phyloP scores from a whole-genome alignment of 768 basidiomycete species.

The Pulveroboletus sp. region DNA sequence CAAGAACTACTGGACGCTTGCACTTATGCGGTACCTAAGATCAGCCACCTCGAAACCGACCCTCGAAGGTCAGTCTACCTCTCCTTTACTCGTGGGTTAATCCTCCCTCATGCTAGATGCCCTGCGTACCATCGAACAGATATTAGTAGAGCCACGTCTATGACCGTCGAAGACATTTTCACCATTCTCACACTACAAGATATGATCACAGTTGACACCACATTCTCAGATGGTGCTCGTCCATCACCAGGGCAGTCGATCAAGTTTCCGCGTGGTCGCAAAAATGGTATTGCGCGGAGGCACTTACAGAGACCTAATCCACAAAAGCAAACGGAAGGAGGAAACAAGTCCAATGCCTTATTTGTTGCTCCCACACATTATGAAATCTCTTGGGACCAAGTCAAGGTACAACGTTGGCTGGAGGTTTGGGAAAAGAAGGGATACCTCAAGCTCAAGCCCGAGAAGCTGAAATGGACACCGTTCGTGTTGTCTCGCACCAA shows the following conservation, averaged over 20 bases:
- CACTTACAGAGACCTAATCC: conserved; percentile 52
- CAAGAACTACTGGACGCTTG: conserved; percentile 88
- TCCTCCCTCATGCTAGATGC: conserved; percentile 17
- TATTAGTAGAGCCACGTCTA: conserved; percentile 79
- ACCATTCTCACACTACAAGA: conserved; percentile 64
- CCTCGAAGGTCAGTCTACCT: conserved; percentile 61
- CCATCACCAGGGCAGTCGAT: conserved; percentile 78
- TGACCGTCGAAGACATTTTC: conserved; percentile 87
- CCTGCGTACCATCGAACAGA: conserved; percentile 43
- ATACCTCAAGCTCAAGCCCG: conserved; percentile 69
- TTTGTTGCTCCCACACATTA: conserved; percentile 68
- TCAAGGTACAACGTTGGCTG: conserved; percentile 61
- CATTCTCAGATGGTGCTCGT: conserved; percentile 47
- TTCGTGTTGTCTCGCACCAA: conserved; percentile 63
- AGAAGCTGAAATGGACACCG: conserved; percentile 92
- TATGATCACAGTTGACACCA: conserved; percentile 60
- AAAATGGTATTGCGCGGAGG: conserved; percentile 58
- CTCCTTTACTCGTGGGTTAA: conserved; percentile 11
- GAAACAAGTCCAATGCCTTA: conserved; percentile 41
- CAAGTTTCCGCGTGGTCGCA: conserved; percentile 64
- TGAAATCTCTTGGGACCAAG: conserved; percentile 68
- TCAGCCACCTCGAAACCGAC: conserved; percentile 55
- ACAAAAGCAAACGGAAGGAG: conserved; percentile 39
- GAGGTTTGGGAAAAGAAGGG: conserved; percentile 72
- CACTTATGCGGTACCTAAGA: conserved; percentile 75